A percentile compares a stretch with the other conserved stretches of the same genome.
phyloP scores from a whole-genome alignment of 208 protist species.

The Crithidia expoeki region DNA sequence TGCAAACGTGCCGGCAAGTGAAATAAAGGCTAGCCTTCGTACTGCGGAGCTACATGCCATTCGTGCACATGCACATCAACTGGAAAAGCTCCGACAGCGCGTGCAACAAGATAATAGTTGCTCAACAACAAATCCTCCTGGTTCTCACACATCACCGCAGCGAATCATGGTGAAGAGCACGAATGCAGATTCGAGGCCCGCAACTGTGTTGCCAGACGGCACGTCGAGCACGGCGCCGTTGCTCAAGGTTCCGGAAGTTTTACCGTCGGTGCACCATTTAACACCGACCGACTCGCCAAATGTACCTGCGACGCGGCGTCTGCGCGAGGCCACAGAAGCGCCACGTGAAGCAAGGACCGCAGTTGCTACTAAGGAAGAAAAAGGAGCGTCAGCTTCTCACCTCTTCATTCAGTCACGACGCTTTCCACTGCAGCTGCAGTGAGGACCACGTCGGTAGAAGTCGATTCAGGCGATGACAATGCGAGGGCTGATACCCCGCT shows the following conservation, averaged over 20 bases:
- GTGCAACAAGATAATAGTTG: neutral
- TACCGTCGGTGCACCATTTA: neutral
- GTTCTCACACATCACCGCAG: neutral
- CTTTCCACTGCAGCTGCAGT: slow-evolving; percentile 4
- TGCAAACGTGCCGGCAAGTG: neutral
- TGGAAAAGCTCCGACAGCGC: slow-evolving; percentile 15
- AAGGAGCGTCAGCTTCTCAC: neutral
- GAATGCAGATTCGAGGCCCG: neutral
- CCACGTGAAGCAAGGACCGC: neutral
- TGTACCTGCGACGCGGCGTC: neutral
- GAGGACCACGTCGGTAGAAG: neutral
- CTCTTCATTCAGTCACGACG: neutral
- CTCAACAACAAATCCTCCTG: neutral
- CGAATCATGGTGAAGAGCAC: neutral
- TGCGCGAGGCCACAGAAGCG: neutral
- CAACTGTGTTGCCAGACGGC: neutral
- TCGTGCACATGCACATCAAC: slow-evolving; percentile 21
- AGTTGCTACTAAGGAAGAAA: neutral
- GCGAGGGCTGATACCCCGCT: neutral
- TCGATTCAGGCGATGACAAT: neutral
- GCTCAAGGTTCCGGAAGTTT: slow-evolving; percentile 13
- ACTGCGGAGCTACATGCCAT: slow-evolving; percentile 19
- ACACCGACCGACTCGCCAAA: neutral
- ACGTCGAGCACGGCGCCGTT: slow-evolving; percentile 4
- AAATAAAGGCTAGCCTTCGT: neutral